Evolutionary conservation across 345 rosid genomes (phyloP).

Genomic region (Heritiera littoralis): DNA sequence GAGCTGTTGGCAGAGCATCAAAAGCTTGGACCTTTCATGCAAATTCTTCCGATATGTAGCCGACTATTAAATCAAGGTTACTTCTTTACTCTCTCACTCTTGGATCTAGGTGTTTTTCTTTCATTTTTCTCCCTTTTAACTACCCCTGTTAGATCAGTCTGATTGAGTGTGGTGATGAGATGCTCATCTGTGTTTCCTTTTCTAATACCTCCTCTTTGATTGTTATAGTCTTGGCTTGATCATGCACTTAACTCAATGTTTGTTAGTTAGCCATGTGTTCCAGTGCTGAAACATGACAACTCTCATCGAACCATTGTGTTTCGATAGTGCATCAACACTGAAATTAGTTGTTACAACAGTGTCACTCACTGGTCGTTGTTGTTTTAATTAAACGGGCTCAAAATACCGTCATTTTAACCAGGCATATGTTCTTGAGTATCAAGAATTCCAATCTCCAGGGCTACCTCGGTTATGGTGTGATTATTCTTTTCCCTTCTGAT

Average conservation of each 20-base stretch:
- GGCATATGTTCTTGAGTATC: background rate
- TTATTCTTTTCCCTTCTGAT: background rate
- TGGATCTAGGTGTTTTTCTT: slow-evolving; percentile 56
- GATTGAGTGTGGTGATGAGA: slow-evolving; percentile 8
- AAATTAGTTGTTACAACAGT: background rate
- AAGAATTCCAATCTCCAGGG: background rate
- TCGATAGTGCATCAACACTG: slow-evolving; percentile 1
- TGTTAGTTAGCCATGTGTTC: background rate
- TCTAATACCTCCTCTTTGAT: background rate
- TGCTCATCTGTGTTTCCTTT: slow-evolving; percentile 14
- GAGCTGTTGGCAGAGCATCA: slow-evolving; percentile 93
- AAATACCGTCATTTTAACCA: background rate
- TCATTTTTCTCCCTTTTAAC: slow-evolving; percentile 6
- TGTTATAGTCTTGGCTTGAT: too few species aligned
- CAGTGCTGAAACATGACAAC: slow-evolving; percentile 10
- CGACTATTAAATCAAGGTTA: slow-evolving; percentile 94
- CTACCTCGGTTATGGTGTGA: background rate
- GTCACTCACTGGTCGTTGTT: background rate
- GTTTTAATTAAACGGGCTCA: background rate
- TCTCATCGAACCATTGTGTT: slow-evolving; percentile 7
- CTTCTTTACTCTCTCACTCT: slow-evolving; percentile 25
- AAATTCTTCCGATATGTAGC: slow-evolving; percentile 89
- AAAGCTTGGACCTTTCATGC: slow-evolving; percentile 96
- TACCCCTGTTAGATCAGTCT: slow-evolving; percentile 30
- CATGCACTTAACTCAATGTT: background rate